phyloP scores from a whole-genome alignment of 2,329 filamentous ascomycete species.

The Alternaria metachromatica region DNA sequence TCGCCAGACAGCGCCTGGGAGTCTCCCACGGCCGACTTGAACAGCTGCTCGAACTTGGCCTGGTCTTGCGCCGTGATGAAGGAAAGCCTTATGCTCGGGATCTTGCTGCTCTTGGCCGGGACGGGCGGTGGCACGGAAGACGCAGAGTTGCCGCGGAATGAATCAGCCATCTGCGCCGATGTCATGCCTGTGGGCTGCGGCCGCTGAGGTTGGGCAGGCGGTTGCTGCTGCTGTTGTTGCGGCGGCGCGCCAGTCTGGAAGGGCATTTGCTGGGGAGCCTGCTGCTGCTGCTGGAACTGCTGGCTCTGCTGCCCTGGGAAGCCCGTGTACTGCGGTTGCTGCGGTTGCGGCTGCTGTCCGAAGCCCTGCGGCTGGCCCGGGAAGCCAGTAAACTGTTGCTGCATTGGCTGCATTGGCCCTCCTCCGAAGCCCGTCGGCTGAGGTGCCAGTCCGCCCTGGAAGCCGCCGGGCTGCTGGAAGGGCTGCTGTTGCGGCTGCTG shows the following conservation, averaged over 20 bases:
- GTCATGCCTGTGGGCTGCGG: constrained; percentile 67
- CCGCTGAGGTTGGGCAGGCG: constrained; percentile 52
- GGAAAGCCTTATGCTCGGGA: constrained; percentile 90
- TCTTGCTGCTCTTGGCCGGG: constrained; percentile 74
- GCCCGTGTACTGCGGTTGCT: constrained; percentile 55
- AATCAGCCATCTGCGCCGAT: constrained; percentile 69
- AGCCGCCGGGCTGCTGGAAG: constrained; percentile 63
- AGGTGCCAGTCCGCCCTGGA: constrained; percentile 52
- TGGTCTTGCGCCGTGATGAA: constrained; percentile 97
- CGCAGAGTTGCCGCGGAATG: constrained; percentile 56
- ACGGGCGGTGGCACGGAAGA: constrained; percentile 63
- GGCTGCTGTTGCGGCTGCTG: constrained; percentile 56
- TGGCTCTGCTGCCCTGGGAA: constrained; percentile 53
- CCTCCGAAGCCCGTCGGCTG: constrained; percentile 62
- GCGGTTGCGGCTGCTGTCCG: constrained; percentile 54
- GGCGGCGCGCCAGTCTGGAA: constrained; percentile 55
- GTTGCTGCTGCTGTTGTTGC: constrained; percentile 68
- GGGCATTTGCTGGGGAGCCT: constrained; percentile 59
- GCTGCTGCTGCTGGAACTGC: constrained; percentile 58
- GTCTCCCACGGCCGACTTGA: constrained; percentile 91
- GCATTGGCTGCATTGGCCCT: constrained; percentile 59
- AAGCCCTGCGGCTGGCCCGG: constrained; percentile 55
- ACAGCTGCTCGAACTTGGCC: constrained; percentile 95
- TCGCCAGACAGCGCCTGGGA: constrained; percentile 86
- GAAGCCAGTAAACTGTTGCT: constrained; percentile 58